Conservation (phyloP, 2,329 filamentous ascomycete species). For the Alternaria triticimaculans region DNA sequence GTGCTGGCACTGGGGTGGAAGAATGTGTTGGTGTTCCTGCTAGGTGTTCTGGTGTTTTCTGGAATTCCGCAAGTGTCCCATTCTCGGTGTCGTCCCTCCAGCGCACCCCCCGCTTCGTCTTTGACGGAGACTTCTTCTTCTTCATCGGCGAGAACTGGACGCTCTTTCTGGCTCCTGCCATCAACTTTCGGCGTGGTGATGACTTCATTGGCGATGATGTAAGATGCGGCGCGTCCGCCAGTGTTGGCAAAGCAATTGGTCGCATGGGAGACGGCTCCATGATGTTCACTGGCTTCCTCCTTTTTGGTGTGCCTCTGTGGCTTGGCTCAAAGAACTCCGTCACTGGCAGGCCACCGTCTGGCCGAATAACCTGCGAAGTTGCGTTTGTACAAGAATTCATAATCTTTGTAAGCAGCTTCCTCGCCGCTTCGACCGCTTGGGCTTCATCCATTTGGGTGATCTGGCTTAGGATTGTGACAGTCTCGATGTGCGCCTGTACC, state of each 20-base stretch:
- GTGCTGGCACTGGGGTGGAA: conserved; percentile 60
- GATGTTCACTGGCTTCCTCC: conserved; percentile 61
- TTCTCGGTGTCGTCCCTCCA: conserved; percentile 93
- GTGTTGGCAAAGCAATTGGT: conserved; percentile 38
- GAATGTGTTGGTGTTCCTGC: conserved; percentile 65
- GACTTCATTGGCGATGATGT: conserved; percentile 71
- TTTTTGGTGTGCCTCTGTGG: conserved; percentile 78
- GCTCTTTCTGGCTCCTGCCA: conserved; percentile 68
- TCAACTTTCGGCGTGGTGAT: conserved; percentile 75
- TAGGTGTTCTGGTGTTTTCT: conserved; percentile 81
- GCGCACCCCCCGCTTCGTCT: conserved; percentile 76
- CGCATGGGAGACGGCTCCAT: conserved; percentile 58
- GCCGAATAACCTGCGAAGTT: conserved; percentile 85
- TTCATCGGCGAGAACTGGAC: conserved; percentile 82
- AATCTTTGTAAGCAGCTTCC: conserved; percentile 76
- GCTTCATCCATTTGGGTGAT: conserved; percentile 83
- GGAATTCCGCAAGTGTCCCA: conserved; percentile 86
- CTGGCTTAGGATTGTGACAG: conserved; percentile 80
- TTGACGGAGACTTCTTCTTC: conserved; percentile 73
- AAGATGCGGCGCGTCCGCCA: conserved; percentile 48
- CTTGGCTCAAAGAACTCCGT: conserved; percentile 72
- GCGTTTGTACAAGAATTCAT: conserved; percentile 77
- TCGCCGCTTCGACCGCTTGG: conserved; percentile 81
- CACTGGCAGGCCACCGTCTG: conserved; percentile 73
- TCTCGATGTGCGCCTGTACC: conserved; percentile 90